Evolutionary conservation across 306 rosid species (phyloP).

Genomic region (Cucurbita ficifolia): DNA sequence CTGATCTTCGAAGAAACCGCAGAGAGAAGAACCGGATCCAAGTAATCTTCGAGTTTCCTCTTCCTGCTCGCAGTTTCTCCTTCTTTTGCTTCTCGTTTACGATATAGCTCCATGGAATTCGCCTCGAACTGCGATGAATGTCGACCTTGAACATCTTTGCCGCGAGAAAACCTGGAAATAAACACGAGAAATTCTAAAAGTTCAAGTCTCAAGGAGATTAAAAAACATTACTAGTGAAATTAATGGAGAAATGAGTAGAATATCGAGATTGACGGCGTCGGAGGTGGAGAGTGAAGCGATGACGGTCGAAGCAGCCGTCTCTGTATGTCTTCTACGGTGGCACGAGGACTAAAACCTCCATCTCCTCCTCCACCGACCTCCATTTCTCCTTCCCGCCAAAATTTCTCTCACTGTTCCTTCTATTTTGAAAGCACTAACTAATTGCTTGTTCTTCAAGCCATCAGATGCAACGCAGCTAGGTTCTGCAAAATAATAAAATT

Average conservation of each 20-base stretch:
- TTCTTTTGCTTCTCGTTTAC: background rate
- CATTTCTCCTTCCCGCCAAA: slow-evolving; percentile 10
- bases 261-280: background rate
- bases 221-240: background rate
- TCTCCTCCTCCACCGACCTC: slow-evolving; percentile 3
- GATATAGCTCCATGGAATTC: background rate
- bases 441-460: background rate
- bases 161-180: background rate
- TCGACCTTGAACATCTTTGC: background rate
- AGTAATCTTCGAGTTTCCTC: slow-evolving; percentile 16
- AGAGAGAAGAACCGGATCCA: slow-evolving; percentile 20
- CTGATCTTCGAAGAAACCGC: slow-evolving; percentile 9
- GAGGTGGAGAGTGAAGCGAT: background rate
- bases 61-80: background rate
- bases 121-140: background rate
- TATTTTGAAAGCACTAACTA: background rate
- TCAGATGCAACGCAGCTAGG: background rate
- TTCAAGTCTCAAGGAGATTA: background rate
- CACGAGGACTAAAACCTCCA: slow-evolving; percentile 4
- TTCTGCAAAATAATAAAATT: no score
- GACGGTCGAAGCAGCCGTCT: slow-evolving; percentile 18
- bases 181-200: background rate
- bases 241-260: background rate
- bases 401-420: background rate
- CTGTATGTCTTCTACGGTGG: slow-evolving; percentile 20